These are phyloP conservation scores for Dispira parvispora DNA, from an alignment of 192 early-diverging fungal species.

Conservation along the genomic window DNA sequence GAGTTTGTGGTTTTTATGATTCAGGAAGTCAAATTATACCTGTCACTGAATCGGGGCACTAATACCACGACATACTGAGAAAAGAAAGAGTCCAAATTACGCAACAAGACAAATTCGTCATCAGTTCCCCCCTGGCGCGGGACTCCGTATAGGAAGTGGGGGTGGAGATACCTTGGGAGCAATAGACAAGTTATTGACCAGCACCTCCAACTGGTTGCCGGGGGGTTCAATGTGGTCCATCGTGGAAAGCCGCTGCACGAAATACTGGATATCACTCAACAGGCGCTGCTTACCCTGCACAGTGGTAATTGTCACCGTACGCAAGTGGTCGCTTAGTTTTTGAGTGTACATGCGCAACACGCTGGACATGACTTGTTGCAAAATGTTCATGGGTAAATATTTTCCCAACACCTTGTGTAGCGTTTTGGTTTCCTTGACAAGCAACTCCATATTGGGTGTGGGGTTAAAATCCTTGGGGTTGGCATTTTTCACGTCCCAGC, in stretches of 20 bases:
- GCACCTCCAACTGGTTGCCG: constrained; percentile 52
- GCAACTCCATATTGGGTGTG: constrained; percentile 54
- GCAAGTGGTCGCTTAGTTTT: constrained; percentile 54
- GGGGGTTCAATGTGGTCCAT: constrained; percentile 57
- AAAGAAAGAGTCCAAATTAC: no score
- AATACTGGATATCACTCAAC: constrained; percentile 59
- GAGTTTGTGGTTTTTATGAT: no score
- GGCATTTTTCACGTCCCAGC: constrained; percentile 22
- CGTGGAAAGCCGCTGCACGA: constrained; percentile 41
- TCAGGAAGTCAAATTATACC: no score
- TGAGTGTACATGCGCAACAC: constrained; percentile 64
- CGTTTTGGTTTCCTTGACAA: constrained; percentile 81
- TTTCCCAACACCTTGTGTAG: constrained; percentile 84
- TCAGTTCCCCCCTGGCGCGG: no score
- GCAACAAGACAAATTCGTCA: no score
- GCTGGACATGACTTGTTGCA: constrained; percentile 60
- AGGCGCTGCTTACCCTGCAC: constrained; percentile 37
- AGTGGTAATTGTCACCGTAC: constrained; percentile 22
- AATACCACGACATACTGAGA: no score
- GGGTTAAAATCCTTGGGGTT: constrained; percentile 13
- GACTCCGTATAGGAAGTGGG: no score
- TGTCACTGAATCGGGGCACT: no score
- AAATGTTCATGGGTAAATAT: constrained; percentile 52
- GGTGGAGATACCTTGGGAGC: background rate
- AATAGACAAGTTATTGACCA: constrained; percentile 51